Conservation (phyloP, 495 filamentous ascomycete genomes). For the Penicillium coprophilum region DNA sequence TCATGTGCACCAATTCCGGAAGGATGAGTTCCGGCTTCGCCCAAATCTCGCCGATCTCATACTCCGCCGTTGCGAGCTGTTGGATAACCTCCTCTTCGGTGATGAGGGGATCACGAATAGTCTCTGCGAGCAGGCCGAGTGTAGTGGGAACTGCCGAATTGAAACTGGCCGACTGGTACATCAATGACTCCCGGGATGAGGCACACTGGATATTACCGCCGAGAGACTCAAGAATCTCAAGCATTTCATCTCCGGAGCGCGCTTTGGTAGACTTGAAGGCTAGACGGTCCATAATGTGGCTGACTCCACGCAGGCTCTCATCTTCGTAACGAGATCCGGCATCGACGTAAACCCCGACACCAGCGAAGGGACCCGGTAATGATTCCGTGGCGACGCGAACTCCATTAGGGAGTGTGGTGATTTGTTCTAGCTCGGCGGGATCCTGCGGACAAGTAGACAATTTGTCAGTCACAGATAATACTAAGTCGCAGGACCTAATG, state of each 20-base stretch:
- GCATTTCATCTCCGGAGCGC: conserved; percentile 76
- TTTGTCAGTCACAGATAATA: conserved; percentile 7
- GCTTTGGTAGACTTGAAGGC: conserved; percentile 91
- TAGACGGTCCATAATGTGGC: conserved; percentile 92
- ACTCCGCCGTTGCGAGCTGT: conserved; percentile 87
- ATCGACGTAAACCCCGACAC: conserved; percentile 94
- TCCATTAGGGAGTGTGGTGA: conserved; percentile 91
- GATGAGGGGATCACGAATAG: conserved; percentile 83
- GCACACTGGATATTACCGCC: conserved; percentile 96
- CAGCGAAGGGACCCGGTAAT: conserved; percentile 91
- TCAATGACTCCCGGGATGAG: conserved; percentile 90
- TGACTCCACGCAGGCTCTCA: conserved; percentile 78
- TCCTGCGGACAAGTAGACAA: conserved; percentile 55
- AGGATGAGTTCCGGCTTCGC: conserved; percentile 94
- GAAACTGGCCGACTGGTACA: conserved; percentile 99
- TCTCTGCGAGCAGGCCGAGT: conserved; percentile 86
- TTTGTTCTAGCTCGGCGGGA: conserved; percentile 79
- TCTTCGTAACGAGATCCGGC: conserved; percentile 95
- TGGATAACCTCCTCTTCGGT: conserved; percentile 85
- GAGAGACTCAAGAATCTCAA: conserved; percentile 79
- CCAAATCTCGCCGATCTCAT: conserved; percentile 98
- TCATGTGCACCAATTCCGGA: conserved; percentile 91
- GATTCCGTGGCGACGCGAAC: conserved; percentile 94
- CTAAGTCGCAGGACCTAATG: neutral
- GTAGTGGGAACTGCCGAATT: conserved; percentile 86